Conservation (phyloP, 2,329 filamentous ascomycete species). For the Claviceps spartinae region DNA sequence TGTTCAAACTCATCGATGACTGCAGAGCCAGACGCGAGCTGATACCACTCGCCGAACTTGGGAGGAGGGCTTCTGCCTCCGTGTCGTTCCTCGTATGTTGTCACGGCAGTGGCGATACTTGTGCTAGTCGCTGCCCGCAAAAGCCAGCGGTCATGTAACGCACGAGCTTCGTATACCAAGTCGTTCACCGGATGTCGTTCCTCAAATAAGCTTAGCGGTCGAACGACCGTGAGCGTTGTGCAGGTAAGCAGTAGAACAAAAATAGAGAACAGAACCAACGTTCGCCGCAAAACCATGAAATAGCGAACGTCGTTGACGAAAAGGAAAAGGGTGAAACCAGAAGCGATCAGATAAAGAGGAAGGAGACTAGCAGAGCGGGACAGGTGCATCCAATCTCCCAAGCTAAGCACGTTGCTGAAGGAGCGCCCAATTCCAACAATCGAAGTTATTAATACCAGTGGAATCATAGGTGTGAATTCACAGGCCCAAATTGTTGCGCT, state of each 20-base stretch:
- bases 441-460: constrained; percentile 29
- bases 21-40: constrained; percentile 57
- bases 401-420: constrained; percentile 20
- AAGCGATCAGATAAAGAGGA: constrained; percentile 25
- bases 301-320: constrained; percentile 30
- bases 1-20: constrained; percentile 73
- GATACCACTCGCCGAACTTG: constrained; percentile 74
- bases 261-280: constrained; percentile 26
- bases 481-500: constrained; percentile 33
- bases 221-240: constrained; percentile 23
- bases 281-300: constrained; percentile 29
- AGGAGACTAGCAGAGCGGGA: constrained; percentile 22
- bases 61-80: constrained; percentile 60
- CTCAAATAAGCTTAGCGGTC: constrained; percentile 15
- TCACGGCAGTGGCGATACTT: constrained; percentile 31
- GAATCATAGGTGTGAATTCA: constrained; percentile 30
- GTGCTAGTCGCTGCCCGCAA: constrained; percentile 32
- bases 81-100: constrained; percentile 37
- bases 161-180: constrained; percentile 34
- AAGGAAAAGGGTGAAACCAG: constrained; percentile 29
- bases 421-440: constrained; percentile 25
- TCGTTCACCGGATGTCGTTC: constrained; percentile 33
- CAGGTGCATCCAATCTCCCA: constrained; percentile 33
- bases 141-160: constrained; percentile 36
- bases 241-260: constrained; percentile 22